Percentiles rank a stretch among this genome's conserved stretches.
Evolutionary conservation across 108 stramenopile genomes (phyloP).

Genomic region (Epithemia pelagica): DNA sequence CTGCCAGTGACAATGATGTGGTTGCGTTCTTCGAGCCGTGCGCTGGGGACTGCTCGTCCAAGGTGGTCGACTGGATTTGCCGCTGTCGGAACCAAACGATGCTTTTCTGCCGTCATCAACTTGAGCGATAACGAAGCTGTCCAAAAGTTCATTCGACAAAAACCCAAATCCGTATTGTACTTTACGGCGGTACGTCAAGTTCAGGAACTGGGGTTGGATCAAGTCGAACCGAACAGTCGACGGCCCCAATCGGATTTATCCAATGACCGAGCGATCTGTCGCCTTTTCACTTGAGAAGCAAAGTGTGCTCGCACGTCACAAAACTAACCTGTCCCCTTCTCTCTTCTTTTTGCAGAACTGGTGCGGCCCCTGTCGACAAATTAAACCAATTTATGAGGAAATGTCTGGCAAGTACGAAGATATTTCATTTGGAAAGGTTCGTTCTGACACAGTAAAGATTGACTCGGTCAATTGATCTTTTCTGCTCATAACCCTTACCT

Average conservation of each 20-base stretch:
- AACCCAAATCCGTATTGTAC: slow-evolving; percentile 61
- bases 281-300: too few species aligned
- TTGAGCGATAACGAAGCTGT: slow-evolving; percentile 54
- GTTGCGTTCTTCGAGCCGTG: too few species aligned
- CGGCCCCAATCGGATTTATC: too few species aligned
- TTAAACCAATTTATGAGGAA: slow-evolving; percentile 59
- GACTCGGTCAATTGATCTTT: too few species aligned
- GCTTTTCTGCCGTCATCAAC: slow-evolving; percentile 41
- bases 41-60: too few species aligned
- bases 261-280: too few species aligned
- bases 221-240: background rate
- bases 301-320: too few species aligned
- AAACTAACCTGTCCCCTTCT: background rate
- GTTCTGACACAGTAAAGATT: too few species aligned
- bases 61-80: too few species aligned
- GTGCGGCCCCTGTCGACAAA: slow-evolving; percentile 24
- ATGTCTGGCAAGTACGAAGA: slow-evolving; percentile 52
- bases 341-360: slow-evolving; percentile 14
- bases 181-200: slow-evolving; percentile 44
- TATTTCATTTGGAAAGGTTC: slow-evolving; percentile 71
- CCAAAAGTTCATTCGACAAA: slow-evolving; percentile 58
- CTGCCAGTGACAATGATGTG: too few species aligned
- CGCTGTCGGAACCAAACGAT: too few species aligned
- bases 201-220: background rate
- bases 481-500: too few species aligned